Evolutionary conservation across 352 stramenopile genomes (phyloP).

Genomic region (Phytopythium delawarense): DNA sequence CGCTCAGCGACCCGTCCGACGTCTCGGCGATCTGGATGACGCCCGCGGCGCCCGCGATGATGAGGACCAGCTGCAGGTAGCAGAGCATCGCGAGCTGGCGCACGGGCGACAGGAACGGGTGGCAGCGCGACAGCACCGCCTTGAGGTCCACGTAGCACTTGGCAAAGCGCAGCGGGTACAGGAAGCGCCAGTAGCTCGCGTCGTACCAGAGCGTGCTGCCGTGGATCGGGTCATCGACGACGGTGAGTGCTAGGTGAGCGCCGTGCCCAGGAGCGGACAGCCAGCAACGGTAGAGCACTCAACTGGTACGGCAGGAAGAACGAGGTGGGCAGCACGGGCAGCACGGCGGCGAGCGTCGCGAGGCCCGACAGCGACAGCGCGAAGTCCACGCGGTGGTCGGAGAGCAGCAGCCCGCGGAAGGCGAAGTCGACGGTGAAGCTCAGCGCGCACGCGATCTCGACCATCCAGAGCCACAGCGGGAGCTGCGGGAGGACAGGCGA

Average conservation of each 20-base stretch:
- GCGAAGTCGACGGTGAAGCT: slow-evolving; percentile 64
- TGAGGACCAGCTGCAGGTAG: slow-evolving; percentile 79
- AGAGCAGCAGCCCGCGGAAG: slow-evolving; percentile 71
- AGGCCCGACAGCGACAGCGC: slow-evolving; percentile 54
- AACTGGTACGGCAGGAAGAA: slow-evolving; percentile 78
- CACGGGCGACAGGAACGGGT: slow-evolving; percentile 73
- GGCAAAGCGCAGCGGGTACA: slow-evolving; percentile 80
- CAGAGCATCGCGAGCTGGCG: slow-evolving; percentile 77
- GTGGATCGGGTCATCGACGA: neutral
- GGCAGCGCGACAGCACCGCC: slow-evolving; percentile 74
- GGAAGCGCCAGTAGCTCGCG: slow-evolving; percentile 70
- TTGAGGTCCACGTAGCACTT: slow-evolving; percentile 78
- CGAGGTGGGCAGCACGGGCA: slow-evolving; percentile 72
- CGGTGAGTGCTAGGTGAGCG: neutral
- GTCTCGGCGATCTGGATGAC: slow-evolving; percentile 87
- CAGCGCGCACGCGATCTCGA: slow-evolving; percentile 60
- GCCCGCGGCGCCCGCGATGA: slow-evolving; percentile 68
- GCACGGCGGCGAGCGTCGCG: slow-evolving; percentile 55
- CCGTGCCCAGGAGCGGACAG: too few relatives aligned
- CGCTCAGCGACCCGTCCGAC: slow-evolving; percentile 42
- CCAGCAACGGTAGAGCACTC: slow-evolving; percentile 6
- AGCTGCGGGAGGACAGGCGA: slow-evolving; percentile 28
- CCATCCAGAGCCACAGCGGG: slow-evolving; percentile 57
- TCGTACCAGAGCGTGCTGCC: slow-evolving; percentile 75
- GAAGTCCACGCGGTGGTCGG: slow-evolving; percentile 60